These are phyloP conservation scores for Phytophthora rubi DNA, from an alignment of 352 stramenopile species.

Conservation along the genomic window DNA sequence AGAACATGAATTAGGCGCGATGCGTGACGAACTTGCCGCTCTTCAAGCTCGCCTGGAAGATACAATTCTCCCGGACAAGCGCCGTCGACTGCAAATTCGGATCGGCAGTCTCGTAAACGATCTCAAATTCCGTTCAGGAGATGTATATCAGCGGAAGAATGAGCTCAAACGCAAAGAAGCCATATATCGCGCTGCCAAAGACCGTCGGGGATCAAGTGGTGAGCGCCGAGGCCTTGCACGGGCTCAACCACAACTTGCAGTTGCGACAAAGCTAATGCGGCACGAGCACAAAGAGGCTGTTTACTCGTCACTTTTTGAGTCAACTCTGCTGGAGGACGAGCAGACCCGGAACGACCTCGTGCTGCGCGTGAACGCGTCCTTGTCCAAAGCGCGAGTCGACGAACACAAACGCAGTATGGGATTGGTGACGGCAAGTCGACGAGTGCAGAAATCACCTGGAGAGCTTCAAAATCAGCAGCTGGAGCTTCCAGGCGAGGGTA, in stretches of 20 bases:
- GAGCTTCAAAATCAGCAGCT: conserved; percentile 13
- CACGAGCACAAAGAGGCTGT: conserved; percentile 22
- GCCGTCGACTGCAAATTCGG: conserved; percentile 57
- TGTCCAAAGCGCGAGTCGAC: conserved; percentile 20
- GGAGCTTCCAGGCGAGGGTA: neutral
- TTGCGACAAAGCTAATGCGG: neutral
- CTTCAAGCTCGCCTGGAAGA: conserved; percentile 54
- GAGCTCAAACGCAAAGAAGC: conserved; percentile 70
- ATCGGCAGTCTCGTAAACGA: conserved; percentile 60
- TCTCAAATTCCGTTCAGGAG: conserved; percentile 68
- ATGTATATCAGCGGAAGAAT: conserved; percentile 80
- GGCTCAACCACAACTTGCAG: neutral
- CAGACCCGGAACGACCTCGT: conserved; percentile 64
- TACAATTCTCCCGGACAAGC: conserved; percentile 42
- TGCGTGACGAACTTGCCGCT: conserved; percentile 61
- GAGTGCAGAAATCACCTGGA: conserved; percentile 6
- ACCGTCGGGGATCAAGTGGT: conserved; percentile 8
- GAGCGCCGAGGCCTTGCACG: conserved; percentile 1
- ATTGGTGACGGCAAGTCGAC: conserved; percentile 5
- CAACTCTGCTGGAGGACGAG: conserved; percentile 56
- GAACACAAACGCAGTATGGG: conserved; percentile 11
- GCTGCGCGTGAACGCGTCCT: conserved; percentile 35
- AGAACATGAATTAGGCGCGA: conserved; percentile 64
- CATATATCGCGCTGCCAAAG: conserved; percentile 36
- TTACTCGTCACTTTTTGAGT: conserved; percentile 38